Evolutionary conservation across 805 yeast genomes (phyloP).

Genomic region (Kodamaea restingae): DNA sequence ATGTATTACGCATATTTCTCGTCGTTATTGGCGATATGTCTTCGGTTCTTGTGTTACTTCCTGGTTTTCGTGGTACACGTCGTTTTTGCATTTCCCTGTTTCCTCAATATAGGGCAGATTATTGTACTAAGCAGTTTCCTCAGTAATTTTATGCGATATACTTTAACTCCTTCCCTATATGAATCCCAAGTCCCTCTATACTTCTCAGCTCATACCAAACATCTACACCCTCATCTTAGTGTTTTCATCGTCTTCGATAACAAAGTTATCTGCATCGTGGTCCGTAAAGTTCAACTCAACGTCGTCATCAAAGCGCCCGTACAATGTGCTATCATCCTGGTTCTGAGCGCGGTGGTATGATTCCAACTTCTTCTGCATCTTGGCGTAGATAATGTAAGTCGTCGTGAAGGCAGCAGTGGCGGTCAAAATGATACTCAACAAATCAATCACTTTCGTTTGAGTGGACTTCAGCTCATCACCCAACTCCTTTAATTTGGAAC

Average conservation of each 20-base stretch:
- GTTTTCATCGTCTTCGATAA: slow-evolving; percentile 34
- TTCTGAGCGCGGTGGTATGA: slow-evolving; percentile 19
- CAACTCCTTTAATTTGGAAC: slow-evolving; percentile 65
- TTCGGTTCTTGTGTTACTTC: no score
- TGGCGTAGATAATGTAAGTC: slow-evolving; percentile 63
- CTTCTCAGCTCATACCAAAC: no score
- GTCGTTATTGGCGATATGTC: no score
- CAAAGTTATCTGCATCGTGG: slow-evolving; percentile 39
- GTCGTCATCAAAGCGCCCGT: slow-evolving; percentile 36
- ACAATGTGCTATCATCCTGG: slow-evolving; percentile 28
- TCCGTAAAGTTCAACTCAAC: slow-evolving; percentile 36
- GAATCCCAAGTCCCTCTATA: no score
- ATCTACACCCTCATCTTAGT: neutral
- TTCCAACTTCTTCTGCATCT: slow-evolving; percentile 40
- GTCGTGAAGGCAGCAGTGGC: slow-evolving; percentile 51
- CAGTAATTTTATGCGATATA: no score
- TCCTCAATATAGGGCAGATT: no score
- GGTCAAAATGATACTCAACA: slow-evolving; percentile 58
- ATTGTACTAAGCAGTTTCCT: no score
- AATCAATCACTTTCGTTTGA: slow-evolving; percentile 54
- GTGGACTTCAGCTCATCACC: slow-evolving; percentile 53
- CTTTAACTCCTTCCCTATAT: no score
- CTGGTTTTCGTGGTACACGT: no score
- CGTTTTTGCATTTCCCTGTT: no score
- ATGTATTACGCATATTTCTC: no score